A percentile compares a stretch with the other conserved stretches of the same genome.
Conservation (phyloP, 352 stramenopile genomes). For the Phytophthora citricola region DNA sequence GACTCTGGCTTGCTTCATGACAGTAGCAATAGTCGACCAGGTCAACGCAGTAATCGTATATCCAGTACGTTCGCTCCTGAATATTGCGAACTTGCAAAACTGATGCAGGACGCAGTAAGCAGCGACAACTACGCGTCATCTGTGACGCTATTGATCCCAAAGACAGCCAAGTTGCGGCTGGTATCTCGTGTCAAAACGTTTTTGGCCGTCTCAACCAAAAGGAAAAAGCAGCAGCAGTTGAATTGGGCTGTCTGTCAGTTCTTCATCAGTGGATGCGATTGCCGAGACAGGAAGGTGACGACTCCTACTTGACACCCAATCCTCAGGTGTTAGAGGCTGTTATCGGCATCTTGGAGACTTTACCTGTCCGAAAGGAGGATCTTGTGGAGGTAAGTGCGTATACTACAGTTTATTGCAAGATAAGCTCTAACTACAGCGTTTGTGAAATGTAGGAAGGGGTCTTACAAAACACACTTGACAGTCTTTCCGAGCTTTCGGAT, state of each 20-base stretch:
- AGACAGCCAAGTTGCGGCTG: constrained; percentile 74
- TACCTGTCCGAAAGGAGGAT: constrained; percentile 73
- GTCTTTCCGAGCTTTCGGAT: constrained; percentile 38
- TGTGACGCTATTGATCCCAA: constrained; percentile 75
- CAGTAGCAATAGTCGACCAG: constrained; percentile 5
- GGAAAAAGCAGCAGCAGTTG: constrained; percentile 59
- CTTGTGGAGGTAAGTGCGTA: constrained; percentile 57
- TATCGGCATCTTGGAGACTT: constrained; percentile 50
- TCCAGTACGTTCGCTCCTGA: constrained; percentile 55
- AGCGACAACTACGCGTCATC: constrained; percentile 84
- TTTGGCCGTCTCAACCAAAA: constrained; percentile 64
- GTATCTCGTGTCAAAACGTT: constrained; percentile 80
- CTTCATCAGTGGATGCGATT: constrained; percentile 69
- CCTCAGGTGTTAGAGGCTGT: constrained; percentile 74
- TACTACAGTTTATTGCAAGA: neutral
- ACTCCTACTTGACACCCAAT: constrained; percentile 38
- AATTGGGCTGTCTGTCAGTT: constrained; percentile 62
- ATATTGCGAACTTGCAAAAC: constrained; percentile 66
- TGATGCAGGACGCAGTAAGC: constrained; percentile 72
- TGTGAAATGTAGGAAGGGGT: constrained; percentile 36
- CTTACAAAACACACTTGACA: constrained; percentile 44
- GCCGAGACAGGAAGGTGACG: constrained; percentile 18
- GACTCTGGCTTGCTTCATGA: constrained; percentile 17
- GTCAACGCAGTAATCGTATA: constrained; percentile 33
- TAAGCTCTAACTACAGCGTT: neutral